Conservation (phyloP, 108 stramenopile species). For the Cyclotella baltica region DNA sequence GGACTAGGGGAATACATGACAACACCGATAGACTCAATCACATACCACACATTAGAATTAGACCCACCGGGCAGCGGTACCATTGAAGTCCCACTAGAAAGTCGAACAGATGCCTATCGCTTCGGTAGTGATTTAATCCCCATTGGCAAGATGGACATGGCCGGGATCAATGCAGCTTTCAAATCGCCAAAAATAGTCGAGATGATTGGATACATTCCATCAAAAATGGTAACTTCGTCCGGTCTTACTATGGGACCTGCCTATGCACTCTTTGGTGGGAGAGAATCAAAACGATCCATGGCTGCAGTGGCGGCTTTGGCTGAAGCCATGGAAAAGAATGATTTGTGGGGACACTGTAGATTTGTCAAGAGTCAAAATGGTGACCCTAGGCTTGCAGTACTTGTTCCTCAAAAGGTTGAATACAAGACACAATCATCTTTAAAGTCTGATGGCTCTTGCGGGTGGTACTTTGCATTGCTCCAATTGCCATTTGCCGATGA, state of each 20-base stretch:
- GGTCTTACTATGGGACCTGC: constrained; percentile 66
- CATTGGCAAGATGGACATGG: constrained; percentile 72
- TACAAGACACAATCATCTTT: background rate
- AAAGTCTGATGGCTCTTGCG: background rate
- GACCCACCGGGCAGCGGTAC: constrained; percentile 44
- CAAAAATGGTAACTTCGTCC: constrained; percentile 43
- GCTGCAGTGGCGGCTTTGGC: constrained; percentile 78
- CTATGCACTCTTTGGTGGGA: constrained; percentile 68
- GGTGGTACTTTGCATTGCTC: constrained; percentile 62
- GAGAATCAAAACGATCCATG: constrained; percentile 62
- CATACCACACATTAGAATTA: constrained; percentile 59
- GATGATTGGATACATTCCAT: constrained; percentile 74
- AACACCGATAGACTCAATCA: constrained; percentile 42
- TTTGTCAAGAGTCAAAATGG: constrained; percentile 74
- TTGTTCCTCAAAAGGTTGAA: constrained; percentile 65
- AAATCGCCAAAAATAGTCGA: constrained; percentile 51
- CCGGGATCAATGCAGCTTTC: constrained; percentile 62
- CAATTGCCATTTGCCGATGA: constrained; percentile 86
- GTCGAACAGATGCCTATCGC: constrained; percentile 59
- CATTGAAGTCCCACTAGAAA: constrained; percentile 47
- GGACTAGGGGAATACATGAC: constrained; percentile 59
- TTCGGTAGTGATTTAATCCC: constrained; percentile 84
- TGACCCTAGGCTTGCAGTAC: constrained; percentile 71
- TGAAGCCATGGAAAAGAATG: constrained; percentile 59
- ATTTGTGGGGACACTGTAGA: constrained; percentile 70